phyloP scores from a whole-genome alignment of 805 yeast species.

The Pichia thaimueangensis region DNA sequence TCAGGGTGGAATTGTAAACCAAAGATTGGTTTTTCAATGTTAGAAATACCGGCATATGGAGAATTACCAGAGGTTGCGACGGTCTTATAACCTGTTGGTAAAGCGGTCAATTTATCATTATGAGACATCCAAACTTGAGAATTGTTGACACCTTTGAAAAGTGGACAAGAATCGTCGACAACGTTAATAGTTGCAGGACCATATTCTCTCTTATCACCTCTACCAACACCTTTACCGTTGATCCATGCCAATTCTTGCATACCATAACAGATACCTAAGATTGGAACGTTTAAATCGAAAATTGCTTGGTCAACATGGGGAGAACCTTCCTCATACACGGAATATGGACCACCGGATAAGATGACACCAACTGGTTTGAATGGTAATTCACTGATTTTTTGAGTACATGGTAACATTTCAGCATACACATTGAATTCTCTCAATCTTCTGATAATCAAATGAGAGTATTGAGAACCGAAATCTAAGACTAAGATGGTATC shows the following conservation, averaged over 20 bases:
- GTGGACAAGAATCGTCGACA: constrained; percentile 55
- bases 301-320: constrained; percentile 97
- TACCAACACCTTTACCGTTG: constrained; percentile 86
- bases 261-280: constrained; percentile 97
- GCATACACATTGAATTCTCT: constrained; percentile 98
- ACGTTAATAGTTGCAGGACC: constrained; percentile 95
- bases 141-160: constrained; percentile 86
- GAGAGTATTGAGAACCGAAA: constrained; percentile 98
- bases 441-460: constrained; percentile 90
- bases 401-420: constrained; percentile 99
- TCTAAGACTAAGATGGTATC: constrained; percentile 97
- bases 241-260: constrained; percentile 99
- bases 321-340: constrained; percentile 90
- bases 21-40: constrained; percentile 64
- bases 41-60: constrained; percentile 89
- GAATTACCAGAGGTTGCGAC: constrained; percentile 93
- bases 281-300: constrained; percentile 86
- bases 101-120: constrained; percentile 88
- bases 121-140: constrained; percentile 99
- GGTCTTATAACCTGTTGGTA: constrained; percentile 83
- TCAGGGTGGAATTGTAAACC: constrained; percentile 99
- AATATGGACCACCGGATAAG: constrained; percentile 95
- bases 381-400: constrained; percentile 82
- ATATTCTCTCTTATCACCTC: constrained; percentile 96
- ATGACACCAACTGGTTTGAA: constrained; percentile 98